Base-by-base conservation (phyloP, 1,284 basidiomycete genomes). In the Melampsora americana region DNA sequence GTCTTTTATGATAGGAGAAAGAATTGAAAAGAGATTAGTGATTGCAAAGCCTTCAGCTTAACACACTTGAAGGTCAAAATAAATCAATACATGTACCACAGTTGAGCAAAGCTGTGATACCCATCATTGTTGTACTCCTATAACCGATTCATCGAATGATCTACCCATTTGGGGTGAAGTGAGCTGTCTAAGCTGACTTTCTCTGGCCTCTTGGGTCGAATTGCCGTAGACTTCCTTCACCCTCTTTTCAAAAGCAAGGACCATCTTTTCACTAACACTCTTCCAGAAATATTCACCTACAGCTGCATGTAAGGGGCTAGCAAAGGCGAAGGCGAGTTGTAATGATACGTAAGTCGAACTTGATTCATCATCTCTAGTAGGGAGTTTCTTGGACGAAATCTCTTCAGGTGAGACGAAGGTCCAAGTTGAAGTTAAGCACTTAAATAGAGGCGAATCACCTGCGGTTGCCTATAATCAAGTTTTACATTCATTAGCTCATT, bases 341-440 rank as follows among this genome's bases (percentile, higher is more conserved):
- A 75, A 59, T 30, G 73, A 67, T 62, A n/a, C n/a, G n/a, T n/a
- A n/a, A n/a, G n/a, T n/a, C n/a, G n/a, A 28, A 50, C 48, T 30
- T 50, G 46, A 48, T 48, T 48, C 46, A 48, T 11, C 11, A 48
- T 48, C 20, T 48, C 46, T 20, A 48, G 46, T 20, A 11, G 20
- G 46, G 20, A 20, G 20, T 48, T 48, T 11, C 46, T 48, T 48
- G 20, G 46, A 20, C 20, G 46, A 48, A 48, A 48, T 48, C 20
- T 48, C 46, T 48, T 48, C 11, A 48, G 46, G 46, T 11, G 64
- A 35, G 46, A 46, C 60, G 50, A 75, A 67, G 12, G 64, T 75
- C 72, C 72, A 75, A 59, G 72, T 75, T 9, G 72, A 75, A 42
- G 72, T 67, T 44, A 75, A 35, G 59, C 67, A 65, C 56, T 75